A percentile compares a stretch with the other conserved stretches of the same genome.
These are phyloP conservation scores for Hirsutella minnesotensis DNA, from an alignment of 2,329 filamentous ascomycete species.

Conservation along the genomic window DNA sequence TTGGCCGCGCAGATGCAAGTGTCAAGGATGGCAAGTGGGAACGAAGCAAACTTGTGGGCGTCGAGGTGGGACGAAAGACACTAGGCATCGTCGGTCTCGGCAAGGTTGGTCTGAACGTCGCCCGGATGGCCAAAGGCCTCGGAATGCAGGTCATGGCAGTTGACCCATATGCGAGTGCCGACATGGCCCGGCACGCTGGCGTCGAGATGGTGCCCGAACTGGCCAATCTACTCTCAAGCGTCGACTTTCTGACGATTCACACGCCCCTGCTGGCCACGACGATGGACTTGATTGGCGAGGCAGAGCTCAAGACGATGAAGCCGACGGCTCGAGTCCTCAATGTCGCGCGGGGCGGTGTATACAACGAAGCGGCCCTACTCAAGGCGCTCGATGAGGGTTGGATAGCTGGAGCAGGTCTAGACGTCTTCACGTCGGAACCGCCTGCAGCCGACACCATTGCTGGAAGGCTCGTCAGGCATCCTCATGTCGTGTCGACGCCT, in stretches of 20 bases:
- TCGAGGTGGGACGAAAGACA: slow-evolving; percentile 68
- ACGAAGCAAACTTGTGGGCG: slow-evolving; percentile 59
- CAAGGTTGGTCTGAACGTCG: slow-evolving; percentile 75
- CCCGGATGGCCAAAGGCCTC: slow-evolving; percentile 64
- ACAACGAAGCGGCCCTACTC: slow-evolving; percentile 64
- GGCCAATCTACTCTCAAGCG: slow-evolving; percentile 46
- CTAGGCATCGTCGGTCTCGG: slow-evolving; percentile 68
- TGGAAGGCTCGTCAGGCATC: slow-evolving; percentile 51
- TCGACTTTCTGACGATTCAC: slow-evolving; percentile 72
- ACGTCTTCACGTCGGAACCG: slow-evolving; percentile 71
- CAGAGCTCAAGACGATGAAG: slow-evolving; percentile 62
- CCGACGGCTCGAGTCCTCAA: slow-evolving; percentile 63
- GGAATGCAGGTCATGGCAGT: slow-evolving; percentile 66
- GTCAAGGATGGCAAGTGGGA: slow-evolving; percentile 68
- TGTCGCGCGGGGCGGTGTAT: slow-evolving; percentile 68
- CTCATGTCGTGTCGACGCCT: slow-evolving; percentile 64
- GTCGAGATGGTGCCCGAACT: slow-evolving; percentile 50
- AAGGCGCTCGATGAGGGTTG: slow-evolving; percentile 57
- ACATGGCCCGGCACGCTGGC: slow-evolving; percentile 56
- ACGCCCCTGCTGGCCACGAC: slow-evolving; percentile 71
- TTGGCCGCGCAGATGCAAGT: slow-evolving; percentile 57
- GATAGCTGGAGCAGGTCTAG: slow-evolving; percentile 66
- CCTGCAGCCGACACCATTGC: slow-evolving; percentile 43
- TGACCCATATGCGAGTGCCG: slow-evolving; percentile 65
- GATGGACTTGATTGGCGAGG: slow-evolving; percentile 56